Evolutionary conservation across 257 asterid genomes (phyloP).

Genomic region (Rhazya stricta): DNA sequence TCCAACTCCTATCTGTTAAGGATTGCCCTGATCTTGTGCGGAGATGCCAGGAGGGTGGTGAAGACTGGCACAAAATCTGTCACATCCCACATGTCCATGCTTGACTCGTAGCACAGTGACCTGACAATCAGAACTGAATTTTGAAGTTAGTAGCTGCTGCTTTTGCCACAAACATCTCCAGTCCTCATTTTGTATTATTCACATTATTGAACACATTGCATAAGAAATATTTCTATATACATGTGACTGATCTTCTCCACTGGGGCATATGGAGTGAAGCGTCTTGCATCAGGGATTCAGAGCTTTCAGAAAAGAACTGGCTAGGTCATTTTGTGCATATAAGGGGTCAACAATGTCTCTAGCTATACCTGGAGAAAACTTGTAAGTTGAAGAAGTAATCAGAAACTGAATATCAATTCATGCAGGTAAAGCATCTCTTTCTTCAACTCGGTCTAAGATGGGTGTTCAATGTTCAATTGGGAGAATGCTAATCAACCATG

Average conservation of each 20-base stretch:
- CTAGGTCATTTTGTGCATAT: neutral
- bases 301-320: neutral
- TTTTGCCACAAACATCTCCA: neutral
- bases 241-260: neutral
- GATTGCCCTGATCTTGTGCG: conserved; percentile 13
- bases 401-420: no score
- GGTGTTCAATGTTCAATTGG: no score
- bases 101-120: neutral
- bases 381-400: neutral
- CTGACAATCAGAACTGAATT: neutral
- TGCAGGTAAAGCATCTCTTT: no score
- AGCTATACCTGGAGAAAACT: neutral
- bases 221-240: no score
- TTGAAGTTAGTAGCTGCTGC: neutral
- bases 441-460: no score
- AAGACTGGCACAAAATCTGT: conserved; percentile 1
- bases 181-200: neutral
- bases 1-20: conserved; percentile 13
- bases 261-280: neutral
- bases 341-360: neutral
- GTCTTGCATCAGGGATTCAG: no score
- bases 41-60: neutral
- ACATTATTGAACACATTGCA: no score
- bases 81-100: neutral
- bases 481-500: no score